These are phyloP conservation scores for Hypericum perforatum DNA, from an alignment of 345 rosid genomes.

Conservation along the genomic window DNA sequence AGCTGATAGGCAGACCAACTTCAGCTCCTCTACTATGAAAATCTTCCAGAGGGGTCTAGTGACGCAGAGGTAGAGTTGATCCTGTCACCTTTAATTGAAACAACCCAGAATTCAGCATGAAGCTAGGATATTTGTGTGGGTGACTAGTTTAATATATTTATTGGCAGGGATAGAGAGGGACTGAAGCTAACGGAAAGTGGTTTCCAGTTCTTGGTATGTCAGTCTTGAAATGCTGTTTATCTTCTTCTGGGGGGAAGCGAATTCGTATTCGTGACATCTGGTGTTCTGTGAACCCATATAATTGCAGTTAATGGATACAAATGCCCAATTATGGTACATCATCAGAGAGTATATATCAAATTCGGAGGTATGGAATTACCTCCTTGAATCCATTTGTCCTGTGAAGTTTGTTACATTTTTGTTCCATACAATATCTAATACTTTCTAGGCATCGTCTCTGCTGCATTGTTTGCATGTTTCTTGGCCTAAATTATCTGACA, in stretches of 20 bases:
- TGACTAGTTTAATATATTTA: background rate
- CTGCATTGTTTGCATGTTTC: background rate
- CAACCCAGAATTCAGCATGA: too few species aligned
- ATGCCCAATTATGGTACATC: slow-evolving; percentile 95
- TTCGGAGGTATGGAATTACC: slow-evolving; percentile 58
- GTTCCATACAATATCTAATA: background rate
- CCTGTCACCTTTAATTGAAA: too few species aligned
- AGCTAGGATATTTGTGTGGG: too few species aligned
- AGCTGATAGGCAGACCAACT: slow-evolving; percentile 52
- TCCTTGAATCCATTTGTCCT: background rate
- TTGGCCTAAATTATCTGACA: background rate
- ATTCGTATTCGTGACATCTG: slow-evolving; percentile 7
- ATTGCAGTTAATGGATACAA: slow-evolving; percentile 94
- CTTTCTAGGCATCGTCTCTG: too few species aligned
- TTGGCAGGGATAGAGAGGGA: slow-evolving; percentile 67
- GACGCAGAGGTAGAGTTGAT: slow-evolving; percentile 41
- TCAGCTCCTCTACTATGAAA: slow-evolving; percentile 87
- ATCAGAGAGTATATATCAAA: slow-evolving; percentile 90
- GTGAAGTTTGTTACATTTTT: background rate
- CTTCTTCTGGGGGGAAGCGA: slow-evolving; percentile 10
- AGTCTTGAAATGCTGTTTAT: slow-evolving; percentile 17
- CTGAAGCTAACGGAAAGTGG: slow-evolving; percentile 86
- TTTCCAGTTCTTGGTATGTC: slow-evolving; percentile 92
- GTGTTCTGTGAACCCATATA: slow-evolving; percentile 12
- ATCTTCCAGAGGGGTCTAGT: slow-evolving; percentile 86